Base-by-base conservation (phyloP, 106 monocot species). In the Hemerocallis citrina region DNA sequence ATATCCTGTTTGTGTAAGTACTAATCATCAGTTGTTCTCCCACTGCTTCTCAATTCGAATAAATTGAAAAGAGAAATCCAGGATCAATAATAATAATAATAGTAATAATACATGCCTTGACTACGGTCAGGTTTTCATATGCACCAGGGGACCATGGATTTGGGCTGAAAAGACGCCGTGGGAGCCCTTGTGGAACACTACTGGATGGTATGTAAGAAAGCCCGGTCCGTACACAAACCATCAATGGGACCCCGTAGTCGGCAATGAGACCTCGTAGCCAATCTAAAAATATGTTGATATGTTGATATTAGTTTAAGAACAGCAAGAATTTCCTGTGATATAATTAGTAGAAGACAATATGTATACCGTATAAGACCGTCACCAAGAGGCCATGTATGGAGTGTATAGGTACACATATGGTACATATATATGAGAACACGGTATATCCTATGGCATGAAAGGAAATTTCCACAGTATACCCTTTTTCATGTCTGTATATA, bases 101-200 rank as follows among this genome's bases (percentile, higher is more conserved):
- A n/a, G 20, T 22, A 7, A n/a, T 49, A 6, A 2, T 34, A 48
- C 35, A 33, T 70, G 54, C 82, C 76, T 82, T 82, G 49, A 74
- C 29, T 7, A 82, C 77, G 40, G 82, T 82, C 82, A 76, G 77
- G 35, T 82, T 76, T 8, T 68, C 64, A 62, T 82, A 77, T 21
- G 81, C 76, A 52, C 71, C 68, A 37, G 67, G 63, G 27, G 71
- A 74, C 83, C 83, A 84, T 29, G 78, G 83, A 75, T 75, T 72
- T 33, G 83, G 83, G 44, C 83, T 84, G 63, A 75, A 84, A 34
- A 84, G 83, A 15, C 83, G 70, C 51, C 83, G 58, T 31, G 83
- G 83, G 19, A 84, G 68, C 22, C 78, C 83, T 29, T 47, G 59
- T 1, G 83, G 83, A 29, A 84, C 65, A 41, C 52, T 84, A 27